Percentiles rank a stretch among this genome's conserved stretches.
phyloP scores from a whole-genome alignment of 2,329 filamentous ascomycete genomes.

The Fusarium napiforme region DNA sequence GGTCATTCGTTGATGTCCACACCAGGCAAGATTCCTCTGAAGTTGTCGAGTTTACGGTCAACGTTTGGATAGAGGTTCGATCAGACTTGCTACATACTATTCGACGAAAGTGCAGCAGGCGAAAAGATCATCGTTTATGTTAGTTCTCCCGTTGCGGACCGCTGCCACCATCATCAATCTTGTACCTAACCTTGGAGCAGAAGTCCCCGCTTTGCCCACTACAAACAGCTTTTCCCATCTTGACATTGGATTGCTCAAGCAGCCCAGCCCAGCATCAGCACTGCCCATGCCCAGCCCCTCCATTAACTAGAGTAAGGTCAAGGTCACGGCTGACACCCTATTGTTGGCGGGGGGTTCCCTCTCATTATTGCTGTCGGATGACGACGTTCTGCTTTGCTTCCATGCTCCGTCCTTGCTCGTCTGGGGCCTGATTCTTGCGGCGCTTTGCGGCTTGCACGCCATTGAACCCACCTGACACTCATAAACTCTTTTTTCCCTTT shows the following conservation, averaged over 20 bases:
- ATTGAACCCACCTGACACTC: slow-evolving; percentile 45
- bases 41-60: not conserved
- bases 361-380: slow-evolving; percentile 45
- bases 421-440: slow-evolving; percentile 41
- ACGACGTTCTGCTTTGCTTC: slow-evolving; percentile 43
- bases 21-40: not conserved
- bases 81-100: slow-evolving; percentile 2
- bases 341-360: slow-evolving; percentile 41
- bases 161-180: slow-evolving; percentile 36
- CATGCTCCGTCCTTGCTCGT: slow-evolving; percentile 37
- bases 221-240: slow-evolving; percentile 9
- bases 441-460: slow-evolving; percentile 38
- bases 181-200: slow-evolving; percentile 2
- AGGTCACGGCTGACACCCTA: slow-evolving; percentile 45
- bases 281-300: slow-evolving; percentile 39
- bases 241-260: not conserved
- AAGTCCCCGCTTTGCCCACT: slow-evolving; percentile 39
- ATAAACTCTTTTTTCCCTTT: slow-evolving; percentile 30
- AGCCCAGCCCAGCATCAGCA: slow-evolving; percentile 4
- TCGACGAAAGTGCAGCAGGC: not conserved
- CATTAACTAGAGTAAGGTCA: slow-evolving; percentile 19
- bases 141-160: slow-evolving; percentile 40
- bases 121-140: slow-evolving; percentile 29
- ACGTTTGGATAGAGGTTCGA: not conserved
- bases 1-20: slow-evolving; percentile 12